Percentiles rank a stretch among this genome's conserved stretches.
Conservation (phyloP, 331 rosid species). For the Quercus phellos region DNA sequence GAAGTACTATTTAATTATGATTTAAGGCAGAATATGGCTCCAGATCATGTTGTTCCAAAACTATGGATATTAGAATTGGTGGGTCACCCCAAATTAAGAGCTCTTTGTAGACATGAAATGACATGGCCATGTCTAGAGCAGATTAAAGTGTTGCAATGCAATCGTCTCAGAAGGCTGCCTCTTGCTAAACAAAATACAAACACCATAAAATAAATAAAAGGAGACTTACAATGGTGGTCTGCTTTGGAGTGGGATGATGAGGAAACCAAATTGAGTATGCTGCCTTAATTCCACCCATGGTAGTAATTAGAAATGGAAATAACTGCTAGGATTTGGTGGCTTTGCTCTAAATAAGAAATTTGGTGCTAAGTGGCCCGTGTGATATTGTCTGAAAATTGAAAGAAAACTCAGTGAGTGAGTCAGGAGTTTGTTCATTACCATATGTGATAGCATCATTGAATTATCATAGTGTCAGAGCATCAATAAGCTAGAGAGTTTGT, state of each 20-base stretch:
- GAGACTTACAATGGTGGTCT: constrained; percentile 14
- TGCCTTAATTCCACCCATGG: neutral
- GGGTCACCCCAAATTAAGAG: constrained; percentile 1
- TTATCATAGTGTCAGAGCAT: no score
- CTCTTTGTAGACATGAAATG: constrained; percentile 1
- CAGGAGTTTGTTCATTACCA: no score
- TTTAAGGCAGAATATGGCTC: neutral
- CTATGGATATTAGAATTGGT: neutral
- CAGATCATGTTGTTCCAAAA: neutral
- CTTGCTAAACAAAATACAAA: neutral
- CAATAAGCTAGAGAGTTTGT: no score
- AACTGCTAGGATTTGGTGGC: neutral
- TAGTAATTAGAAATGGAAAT: no score
- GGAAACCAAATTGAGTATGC: neutral
- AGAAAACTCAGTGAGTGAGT: no score
- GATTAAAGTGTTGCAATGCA: neutral
- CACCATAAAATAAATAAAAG: neutral
- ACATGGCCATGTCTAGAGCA: constrained; percentile 5
- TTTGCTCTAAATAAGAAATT: neutral
- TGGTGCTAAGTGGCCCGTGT: no score
- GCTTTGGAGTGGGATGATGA: neutral
- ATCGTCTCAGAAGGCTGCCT: constrained; percentile 1
- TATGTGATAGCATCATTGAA: no score
- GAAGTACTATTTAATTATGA: neutral
- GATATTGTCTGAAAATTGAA: no score